Evolutionary conservation across 2,329 filamentous ascomycete genomes (phyloP).

Genomic region (Ophiostoma australiae): DNA sequence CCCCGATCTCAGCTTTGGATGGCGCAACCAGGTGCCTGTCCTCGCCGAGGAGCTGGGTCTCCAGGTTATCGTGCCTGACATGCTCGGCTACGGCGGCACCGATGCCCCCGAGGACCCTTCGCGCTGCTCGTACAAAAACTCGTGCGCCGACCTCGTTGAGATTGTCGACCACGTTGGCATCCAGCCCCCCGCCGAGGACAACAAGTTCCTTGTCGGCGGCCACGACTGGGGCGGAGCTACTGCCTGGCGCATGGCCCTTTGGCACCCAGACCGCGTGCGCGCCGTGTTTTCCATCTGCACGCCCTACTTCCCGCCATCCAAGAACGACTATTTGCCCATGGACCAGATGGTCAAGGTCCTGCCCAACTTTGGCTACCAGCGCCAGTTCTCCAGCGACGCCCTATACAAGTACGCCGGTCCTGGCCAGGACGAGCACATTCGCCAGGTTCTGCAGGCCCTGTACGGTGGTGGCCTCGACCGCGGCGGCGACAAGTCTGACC

Average conservation of each 20-base stretch:
- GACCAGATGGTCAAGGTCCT: constrained; percentile 51
- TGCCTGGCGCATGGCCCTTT: constrained; percentile 66
- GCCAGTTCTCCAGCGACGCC: constrained; percentile 68
- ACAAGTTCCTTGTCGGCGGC: constrained; percentile 67
- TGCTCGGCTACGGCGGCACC: constrained; percentile 79
- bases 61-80: constrained; percentile 77
- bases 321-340: constrained; percentile 48
- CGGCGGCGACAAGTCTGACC: constrained; percentile 33
- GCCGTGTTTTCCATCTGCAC: constrained; percentile 78
- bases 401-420: constrained; percentile 54
- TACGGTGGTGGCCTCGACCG: constrained; percentile 61
- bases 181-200: constrained; percentile 36
- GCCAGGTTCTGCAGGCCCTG: constrained; percentile 64
- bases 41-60: constrained; percentile 66
- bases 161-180: constrained; percentile 58
- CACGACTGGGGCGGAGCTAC: constrained; percentile 89
- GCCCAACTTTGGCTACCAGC: constrained; percentile 76
- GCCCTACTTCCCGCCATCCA: constrained; percentile 57
- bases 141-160: constrained; percentile 68
- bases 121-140: constrained; percentile 66
- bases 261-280: constrained; percentile 66
- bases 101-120: constrained; percentile 58
- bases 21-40: constrained; percentile 82
- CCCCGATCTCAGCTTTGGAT: constrained; percentile 77
- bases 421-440: constrained; percentile 48